Conservation (phyloP, 129 eudicot genomes). For the Pseudognaphalium luteoalbum region DNA sequence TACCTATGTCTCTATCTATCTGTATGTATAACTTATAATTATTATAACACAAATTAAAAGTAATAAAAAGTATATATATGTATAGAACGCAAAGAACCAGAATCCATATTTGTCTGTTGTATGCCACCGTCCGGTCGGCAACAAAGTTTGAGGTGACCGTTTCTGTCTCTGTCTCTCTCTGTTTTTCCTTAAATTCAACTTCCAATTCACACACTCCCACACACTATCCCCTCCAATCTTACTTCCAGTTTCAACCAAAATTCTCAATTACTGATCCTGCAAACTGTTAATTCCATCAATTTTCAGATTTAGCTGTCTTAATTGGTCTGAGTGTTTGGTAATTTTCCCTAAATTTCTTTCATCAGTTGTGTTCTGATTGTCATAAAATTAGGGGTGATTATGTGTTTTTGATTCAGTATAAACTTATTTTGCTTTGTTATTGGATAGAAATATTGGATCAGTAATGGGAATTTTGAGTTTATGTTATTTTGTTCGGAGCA, state of each 20-base stretch:
- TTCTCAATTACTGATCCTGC: background rate
- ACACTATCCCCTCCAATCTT: background rate
- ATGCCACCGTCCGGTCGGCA: constrained; percentile 49
- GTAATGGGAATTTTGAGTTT: constrained; percentile 11
- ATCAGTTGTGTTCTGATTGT: constrained; percentile 13
- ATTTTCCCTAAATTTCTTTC: background rate
- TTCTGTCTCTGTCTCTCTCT: constrained; percentile 31
- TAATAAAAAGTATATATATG: background rate
- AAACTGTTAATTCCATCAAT: constrained; percentile 1
- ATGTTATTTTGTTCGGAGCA: background rate
- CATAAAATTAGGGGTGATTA: background rate
- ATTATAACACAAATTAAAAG: too few species aligned
- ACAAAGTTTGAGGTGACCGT: constrained; percentile 35
- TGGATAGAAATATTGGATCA: constrained; percentile 2
- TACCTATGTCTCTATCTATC: background rate
- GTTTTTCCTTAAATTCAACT: constrained; percentile 23
- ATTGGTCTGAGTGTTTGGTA: constrained; percentile 21
- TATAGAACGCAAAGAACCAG: background rate
- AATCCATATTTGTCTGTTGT: constrained; percentile 33
- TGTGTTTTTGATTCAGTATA: background rate
- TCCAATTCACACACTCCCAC: background rate
- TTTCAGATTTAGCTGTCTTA: background rate
- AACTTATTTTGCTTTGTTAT: background rate
- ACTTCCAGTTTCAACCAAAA: constrained; percentile 9
- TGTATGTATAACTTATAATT: background rate